Evolutionary conservation across 768 basidiomycete species (phyloP).

Genomic region (Saitozyma podzolica): DNA sequence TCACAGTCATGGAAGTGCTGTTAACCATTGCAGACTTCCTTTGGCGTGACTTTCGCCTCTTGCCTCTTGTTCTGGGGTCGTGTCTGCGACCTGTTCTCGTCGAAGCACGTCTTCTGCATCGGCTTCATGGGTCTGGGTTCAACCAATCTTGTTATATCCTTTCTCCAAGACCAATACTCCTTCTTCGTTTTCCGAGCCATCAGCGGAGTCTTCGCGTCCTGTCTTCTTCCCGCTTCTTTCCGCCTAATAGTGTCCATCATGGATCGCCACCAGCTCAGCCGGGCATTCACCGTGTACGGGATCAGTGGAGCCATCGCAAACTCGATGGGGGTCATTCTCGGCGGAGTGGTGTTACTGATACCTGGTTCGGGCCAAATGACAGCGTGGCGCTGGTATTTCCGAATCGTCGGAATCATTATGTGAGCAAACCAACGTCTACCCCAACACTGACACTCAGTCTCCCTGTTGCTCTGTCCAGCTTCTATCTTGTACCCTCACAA

Average conservation of each 20-base stretch:
- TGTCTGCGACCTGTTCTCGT: conserved; percentile 31
- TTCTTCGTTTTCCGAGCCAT: conserved; percentile 40
- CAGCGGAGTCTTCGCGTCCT: conserved; percentile 28
- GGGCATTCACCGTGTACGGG: conserved; percentile 26
- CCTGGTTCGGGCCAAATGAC: conserved; percentile 19
- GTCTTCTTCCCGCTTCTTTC: conserved; percentile 28
- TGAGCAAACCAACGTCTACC: no score
- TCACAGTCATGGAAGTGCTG: background rate
- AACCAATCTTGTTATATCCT: conserved; percentile 21
- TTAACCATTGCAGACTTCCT: conserved; percentile 12
- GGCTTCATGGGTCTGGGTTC: conserved; percentile 32
- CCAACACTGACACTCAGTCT: no score
- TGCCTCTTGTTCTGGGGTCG: conserved; percentile 34
- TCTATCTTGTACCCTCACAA: no score
- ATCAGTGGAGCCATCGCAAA: conserved; percentile 27
- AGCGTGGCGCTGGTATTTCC: conserved; percentile 46
- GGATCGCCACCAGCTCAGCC: conserved; percentile 18
- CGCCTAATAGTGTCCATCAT: conserved; percentile 33
- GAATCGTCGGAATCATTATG: conserved; percentile 3
- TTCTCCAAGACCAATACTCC: conserved; percentile 28
- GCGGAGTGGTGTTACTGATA: conserved; percentile 29
- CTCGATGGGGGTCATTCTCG: conserved; percentile 26
- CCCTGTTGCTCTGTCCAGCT: no score
- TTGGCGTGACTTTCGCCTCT: conserved; percentile 28
- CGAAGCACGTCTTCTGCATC: conserved; percentile 19